Percentiles rank a stretch among this genome's conserved stretches.
Conservation (phyloP, 2,329 filamentous ascomycete genomes). For the Neopestalotiopsis rosae region DNA sequence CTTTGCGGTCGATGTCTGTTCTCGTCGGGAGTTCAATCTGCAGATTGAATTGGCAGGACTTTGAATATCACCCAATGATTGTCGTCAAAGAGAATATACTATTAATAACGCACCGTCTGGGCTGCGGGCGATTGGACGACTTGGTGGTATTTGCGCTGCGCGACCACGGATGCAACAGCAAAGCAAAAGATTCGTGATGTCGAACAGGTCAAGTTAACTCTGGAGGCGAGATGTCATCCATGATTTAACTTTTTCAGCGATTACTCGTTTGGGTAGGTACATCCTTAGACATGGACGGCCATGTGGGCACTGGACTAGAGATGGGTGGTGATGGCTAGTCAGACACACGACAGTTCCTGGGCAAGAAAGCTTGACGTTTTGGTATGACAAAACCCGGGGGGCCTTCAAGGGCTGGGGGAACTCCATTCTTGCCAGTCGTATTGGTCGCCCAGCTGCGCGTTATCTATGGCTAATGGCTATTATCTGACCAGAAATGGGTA, state of each 20-base stretch:
- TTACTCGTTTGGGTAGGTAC: constrained; percentile 17
- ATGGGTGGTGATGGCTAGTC: constrained; percentile 14
- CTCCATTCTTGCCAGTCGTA: background rate
- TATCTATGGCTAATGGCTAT: constrained; percentile 5
- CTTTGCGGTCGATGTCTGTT: background rate
- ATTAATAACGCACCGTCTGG: constrained; percentile 7
- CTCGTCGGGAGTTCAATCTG: background rate
- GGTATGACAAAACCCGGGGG: constrained; percentile 10
- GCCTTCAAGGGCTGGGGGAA: background rate
- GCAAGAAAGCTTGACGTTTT: constrained; percentile 17
- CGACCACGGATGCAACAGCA: background rate
- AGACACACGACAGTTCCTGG: constrained; percentile 6
- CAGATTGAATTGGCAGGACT: background rate
- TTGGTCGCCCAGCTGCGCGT: background rate
- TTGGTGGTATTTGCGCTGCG: background rate
- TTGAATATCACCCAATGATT: background rate
- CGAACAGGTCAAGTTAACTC: background rate
- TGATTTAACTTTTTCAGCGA: constrained; percentile 13
- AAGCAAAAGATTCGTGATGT: background rate
- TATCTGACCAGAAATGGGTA: constrained; percentile 2
- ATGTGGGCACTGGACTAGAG: constrained; percentile 7
- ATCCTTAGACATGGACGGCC: constrained; percentile 1
- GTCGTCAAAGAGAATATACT: background rate
- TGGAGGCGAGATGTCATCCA: constrained; percentile 8
- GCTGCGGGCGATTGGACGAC: background rate